Evolutionary conservation across 768 basidiomycete species (phyloP).

Genomic region (Tylopilus intermedius): DNA sequence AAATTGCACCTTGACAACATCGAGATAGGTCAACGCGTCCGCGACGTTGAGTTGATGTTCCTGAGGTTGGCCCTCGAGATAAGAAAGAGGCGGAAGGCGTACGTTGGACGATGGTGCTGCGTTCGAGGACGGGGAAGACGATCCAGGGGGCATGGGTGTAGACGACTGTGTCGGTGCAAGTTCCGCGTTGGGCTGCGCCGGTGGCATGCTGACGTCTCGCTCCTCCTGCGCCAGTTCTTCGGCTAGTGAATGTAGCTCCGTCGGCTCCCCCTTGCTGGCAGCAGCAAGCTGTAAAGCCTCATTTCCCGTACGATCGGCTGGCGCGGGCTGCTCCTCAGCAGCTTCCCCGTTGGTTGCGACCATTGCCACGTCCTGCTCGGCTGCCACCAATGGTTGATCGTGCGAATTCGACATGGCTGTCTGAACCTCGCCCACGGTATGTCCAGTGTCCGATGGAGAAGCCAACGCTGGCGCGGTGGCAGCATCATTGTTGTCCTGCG

Average conservation of each 20-base stretch:
- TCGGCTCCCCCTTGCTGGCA: slow-evolving; percentile 4
- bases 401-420: slow-evolving; percentile 6
- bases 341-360: slow-evolving; percentile 17
- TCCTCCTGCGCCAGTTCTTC: slow-evolving; percentile 14
- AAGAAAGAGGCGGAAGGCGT: slow-evolving; percentile 22
- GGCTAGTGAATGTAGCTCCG: slow-evolving; percentile 6
- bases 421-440: background rate
- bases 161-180: slow-evolving; percentile 9
- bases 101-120: background rate
- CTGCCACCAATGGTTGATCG: slow-evolving; percentile 22
- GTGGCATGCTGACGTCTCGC: slow-evolving; percentile 26
- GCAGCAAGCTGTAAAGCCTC: slow-evolving; percentile 1
- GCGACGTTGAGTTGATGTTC: slow-evolving; percentile 54
- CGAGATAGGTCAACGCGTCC: slow-evolving; percentile 59
- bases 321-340: slow-evolving; percentile 11
- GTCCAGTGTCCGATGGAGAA: slow-evolving; percentile 12
- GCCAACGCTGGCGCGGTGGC: background rate
- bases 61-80: slow-evolving; percentile 21
- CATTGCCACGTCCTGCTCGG: slow-evolving; percentile 25
- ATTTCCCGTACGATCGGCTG: slow-evolving; percentile 4
- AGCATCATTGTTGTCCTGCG: slow-evolving; percentile 2
- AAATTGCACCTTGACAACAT: slow-evolving; percentile 61
- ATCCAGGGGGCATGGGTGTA: slow-evolving; percentile 10
- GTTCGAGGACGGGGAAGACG: slow-evolving; percentile 7
- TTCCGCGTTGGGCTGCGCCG: slow-evolving; percentile 10